Base-by-base conservation (phyloP, 2,329 filamentous ascomycete genomes). In the Exophiala calicioides region DNA sequence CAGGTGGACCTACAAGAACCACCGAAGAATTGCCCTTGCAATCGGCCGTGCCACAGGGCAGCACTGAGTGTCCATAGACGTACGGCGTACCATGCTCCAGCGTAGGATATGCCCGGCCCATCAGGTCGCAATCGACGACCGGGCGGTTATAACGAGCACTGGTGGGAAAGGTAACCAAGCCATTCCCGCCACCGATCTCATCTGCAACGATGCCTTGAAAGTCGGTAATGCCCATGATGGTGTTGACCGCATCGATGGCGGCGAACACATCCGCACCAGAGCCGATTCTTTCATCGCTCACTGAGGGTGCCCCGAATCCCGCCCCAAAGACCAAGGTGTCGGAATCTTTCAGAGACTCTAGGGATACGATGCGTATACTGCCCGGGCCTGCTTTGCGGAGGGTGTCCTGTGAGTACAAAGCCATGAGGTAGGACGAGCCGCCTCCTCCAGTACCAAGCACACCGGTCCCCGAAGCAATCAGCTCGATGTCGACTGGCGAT, bases 101-200 rank as follows among this genome's bases (percentile, higher is more conserved):
- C 0, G 67, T 71, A n/a, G 72, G 72, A 53, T 72, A 74, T 5
- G 70, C 72, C 13, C 71, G 59, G 7, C 71, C 72, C 72, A 75
- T 75, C 62, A 72, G 66, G 52, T 75, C 72, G 5, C 67, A 71
- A 44, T 75, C 72, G 8, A 74, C 64, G 19, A 67, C 66, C 1
- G 71, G 70, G 7, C 71, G 57, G 32, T 70, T 62, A 33, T 62
- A 63, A 16, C 57, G 48, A 26, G 55, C 60, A 32, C 60, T 55
- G 5, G 53, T 60, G 29, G 52, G 62, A 53, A 58, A 62, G 26
- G 50, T 63, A 47, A 57, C 53, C 27, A 66, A 52, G 2, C 72
- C 71, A 50, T 74, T 74, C 1, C 66, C 58, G 21, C 64, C 62
- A 10, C 64, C 63, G 27, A 66, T 65, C 44, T 67, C 62, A 44